A percentile compares a stretch with the other conserved stretches of the same genome.
Evolutionary conservation across 2,329 filamentous ascomycete species (phyloP).

Genomic region (Stylonectria norvegica): DNA sequence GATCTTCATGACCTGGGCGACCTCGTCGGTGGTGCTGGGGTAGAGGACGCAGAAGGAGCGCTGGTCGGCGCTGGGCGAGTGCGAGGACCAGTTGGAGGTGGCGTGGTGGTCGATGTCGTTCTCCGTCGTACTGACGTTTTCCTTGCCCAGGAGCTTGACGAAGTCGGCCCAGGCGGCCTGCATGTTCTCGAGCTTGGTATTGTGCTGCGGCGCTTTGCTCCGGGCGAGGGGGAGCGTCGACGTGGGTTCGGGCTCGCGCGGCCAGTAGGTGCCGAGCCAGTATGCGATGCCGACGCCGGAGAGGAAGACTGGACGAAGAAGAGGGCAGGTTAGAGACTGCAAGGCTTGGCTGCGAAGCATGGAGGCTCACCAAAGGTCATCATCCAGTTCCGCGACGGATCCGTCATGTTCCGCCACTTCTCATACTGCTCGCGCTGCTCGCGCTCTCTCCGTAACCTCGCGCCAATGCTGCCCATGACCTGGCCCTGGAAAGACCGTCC

Average conservation of each 20-base stretch:
- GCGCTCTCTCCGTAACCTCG: slow-evolving; percentile 52
- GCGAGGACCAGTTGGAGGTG: slow-evolving; percentile 61
- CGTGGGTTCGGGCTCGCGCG: slow-evolving; percentile 45
- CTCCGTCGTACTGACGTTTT: slow-evolving; percentile 60
- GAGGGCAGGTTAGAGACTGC: slow-evolving; percentile 4
- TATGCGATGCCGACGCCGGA: slow-evolving; percentile 52
- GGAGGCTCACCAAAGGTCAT: slow-evolving; percentile 49
- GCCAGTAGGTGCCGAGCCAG: slow-evolving; percentile 56
- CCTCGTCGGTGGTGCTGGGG: slow-evolving; percentile 74
- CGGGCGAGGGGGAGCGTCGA: slow-evolving; percentile 60
- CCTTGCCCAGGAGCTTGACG: slow-evolving; percentile 58
- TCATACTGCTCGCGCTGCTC: slow-evolving; percentile 51
- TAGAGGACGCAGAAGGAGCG: slow-evolving; percentile 70
- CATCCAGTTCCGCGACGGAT: slow-evolving; percentile 46
- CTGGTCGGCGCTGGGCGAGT: slow-evolving; percentile 47
- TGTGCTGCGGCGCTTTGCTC: slow-evolving; percentile 51
- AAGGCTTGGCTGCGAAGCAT: background rate
- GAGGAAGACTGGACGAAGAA: slow-evolving; percentile 44
- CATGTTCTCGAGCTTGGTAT: slow-evolving; percentile 59
- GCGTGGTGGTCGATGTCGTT: slow-evolving; percentile 55
- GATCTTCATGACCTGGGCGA: slow-evolving; percentile 82
- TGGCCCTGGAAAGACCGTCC: slow-evolving; percentile 54
- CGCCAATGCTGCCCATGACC: slow-evolving; percentile 56
- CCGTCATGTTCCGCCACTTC: slow-evolving; percentile 38
- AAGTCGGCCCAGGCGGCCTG: slow-evolving; percentile 70